Percentiles rank a stretch among this genome's conserved stretches.
Conservation (phyloP, 108 stramenopile genomes). For the Discostella stelligeroides region DNA sequence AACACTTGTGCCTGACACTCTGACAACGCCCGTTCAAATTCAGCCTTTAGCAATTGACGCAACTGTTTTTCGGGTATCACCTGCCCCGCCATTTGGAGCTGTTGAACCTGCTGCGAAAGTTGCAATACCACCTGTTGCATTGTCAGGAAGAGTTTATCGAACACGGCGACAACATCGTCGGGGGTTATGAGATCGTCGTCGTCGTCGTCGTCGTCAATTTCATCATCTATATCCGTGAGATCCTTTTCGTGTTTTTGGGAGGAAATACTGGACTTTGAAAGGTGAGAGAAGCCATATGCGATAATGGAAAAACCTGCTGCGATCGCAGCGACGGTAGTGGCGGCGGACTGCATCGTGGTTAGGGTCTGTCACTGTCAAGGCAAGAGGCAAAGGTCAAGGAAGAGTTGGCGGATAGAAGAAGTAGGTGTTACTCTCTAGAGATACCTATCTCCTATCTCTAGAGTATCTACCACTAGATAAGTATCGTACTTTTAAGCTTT, state of each 20-base stretch:
- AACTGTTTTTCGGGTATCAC: conserved; percentile 81
- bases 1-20: conserved; percentile 63
- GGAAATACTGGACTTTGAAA: conserved; percentile 3
- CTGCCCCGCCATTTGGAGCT: conserved; percentile 87
- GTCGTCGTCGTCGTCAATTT: conserved; percentile 69
- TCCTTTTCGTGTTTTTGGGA: conserved; percentile 10
- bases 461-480: too few species aligned
- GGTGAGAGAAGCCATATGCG: conserved; percentile 39
- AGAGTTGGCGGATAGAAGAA: too few species aligned
- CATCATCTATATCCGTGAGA: conserved; percentile 40
- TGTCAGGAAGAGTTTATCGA: conserved; percentile 83
- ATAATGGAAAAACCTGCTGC: conserved; percentile 43
- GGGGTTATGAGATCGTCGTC: conserved; percentile 68
- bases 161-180: conserved; percentile 76
- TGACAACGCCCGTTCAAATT: conserved; percentile 78
- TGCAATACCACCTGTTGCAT: conserved; percentile 84
- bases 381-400: too few species aligned
- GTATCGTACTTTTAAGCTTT: too few species aligned
- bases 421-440: too few species aligned
- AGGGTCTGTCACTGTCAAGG: too few species aligned
- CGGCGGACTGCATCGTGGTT: too few species aligned
- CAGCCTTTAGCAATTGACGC: conserved; percentile 63
- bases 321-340: conserved; percentile 30
- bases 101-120: conserved; percentile 83
- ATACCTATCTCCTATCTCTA: too few species aligned